Evolutionary conservation across 2,329 filamentous ascomycete species (phyloP), one percentile per base, ranked within the genome.

Genomic region (Dryadomyces sulphureus): DNA sequence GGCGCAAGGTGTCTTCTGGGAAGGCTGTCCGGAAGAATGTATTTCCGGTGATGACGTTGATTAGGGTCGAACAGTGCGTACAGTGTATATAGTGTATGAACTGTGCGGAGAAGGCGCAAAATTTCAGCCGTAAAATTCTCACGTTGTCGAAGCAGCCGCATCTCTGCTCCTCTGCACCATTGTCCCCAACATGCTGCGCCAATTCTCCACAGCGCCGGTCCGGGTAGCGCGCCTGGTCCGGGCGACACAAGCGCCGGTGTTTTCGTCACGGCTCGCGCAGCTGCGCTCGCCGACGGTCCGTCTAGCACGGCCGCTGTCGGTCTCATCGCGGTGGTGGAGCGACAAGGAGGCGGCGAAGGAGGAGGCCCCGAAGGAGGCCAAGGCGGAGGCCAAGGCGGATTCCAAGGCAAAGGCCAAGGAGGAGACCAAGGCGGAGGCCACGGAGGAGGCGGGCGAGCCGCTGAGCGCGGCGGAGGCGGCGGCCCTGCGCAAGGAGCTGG

Each of bases 401-500:
- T n/a, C 30, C 22, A 45, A 46, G 27, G 17, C 34, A n/a, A 47
- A 42, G 2, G 40, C 50, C 47, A 41, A n/a, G n/a, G 49, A 30
- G 19, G 35, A 39, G 14, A 40, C 30, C 22, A 45, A 46, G 27
- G 17, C 34, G 34, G 49, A 42, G 2, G 40, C 50, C 47, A 41
- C 30, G 34, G 41, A 17, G 21, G 45, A 41, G 22, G 30, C 38
- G 6, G 59, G 57, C 9, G 65, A 66, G 38, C 17, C 46, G 12
- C 22, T 49, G 32, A 46, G 46, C 22, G 51, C 48, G 6, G 50
- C 43, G 9, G 51, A 52, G 5, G 57, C 69, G 36, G 58, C 62
- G 4, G 62, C 66, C 48, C 57, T 73, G 46, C 72, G 70, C 63
- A 73, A 72, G 58, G 61, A 66, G 50, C 59, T 74, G 41, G 70